Evolutionary conservation across 257 asterid genomes (phyloP).

Genomic region (Linderniella brevidens): DNA sequence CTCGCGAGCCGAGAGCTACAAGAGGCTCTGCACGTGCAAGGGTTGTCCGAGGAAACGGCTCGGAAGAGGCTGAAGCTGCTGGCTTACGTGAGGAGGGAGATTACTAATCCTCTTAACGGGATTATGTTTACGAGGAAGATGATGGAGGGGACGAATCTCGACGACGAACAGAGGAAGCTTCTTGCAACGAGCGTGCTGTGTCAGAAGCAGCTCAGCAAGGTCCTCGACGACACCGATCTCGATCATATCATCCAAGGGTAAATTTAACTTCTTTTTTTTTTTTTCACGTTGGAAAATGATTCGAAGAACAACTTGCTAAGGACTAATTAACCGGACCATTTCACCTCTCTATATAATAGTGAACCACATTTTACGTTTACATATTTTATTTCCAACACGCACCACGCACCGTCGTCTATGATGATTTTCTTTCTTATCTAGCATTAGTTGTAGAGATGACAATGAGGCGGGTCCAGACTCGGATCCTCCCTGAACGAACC

Average conservation of each 20-base stretch:
- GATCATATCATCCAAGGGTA: slow-evolving; percentile 88
- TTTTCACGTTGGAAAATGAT: no score
- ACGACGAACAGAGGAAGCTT: slow-evolving; percentile 55
- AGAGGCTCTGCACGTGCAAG: slow-evolving; percentile 79
- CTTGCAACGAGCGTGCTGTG: slow-evolving; percentile 52
- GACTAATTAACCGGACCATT: no score
- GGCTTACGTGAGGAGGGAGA: slow-evolving; percentile 72
- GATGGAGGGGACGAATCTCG: slow-evolving; percentile 66
- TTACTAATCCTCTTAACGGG: slow-evolving; percentile 75
- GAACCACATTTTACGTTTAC: no score
- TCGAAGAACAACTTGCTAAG: no score
- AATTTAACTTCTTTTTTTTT: neutral
- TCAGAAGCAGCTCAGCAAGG: slow-evolving; percentile 67
- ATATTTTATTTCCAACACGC: no score
- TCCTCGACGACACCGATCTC: slow-evolving; percentile 88
- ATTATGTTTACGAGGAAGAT: slow-evolving; percentile 63
- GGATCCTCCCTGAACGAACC: no score
- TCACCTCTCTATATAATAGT: no score
- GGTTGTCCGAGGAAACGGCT: slow-evolving; percentile 65
- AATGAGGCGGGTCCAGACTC: no score
- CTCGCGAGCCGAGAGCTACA: slow-evolving; percentile 90
- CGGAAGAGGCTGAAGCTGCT: slow-evolving; percentile 49
- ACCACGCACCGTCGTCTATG: no score
- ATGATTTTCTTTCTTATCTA: no score
- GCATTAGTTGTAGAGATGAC: no score